phyloP scores from a whole-genome alignment of 176 grass and related monocot genomes.

The Aegilops umbellulata region DNA sequence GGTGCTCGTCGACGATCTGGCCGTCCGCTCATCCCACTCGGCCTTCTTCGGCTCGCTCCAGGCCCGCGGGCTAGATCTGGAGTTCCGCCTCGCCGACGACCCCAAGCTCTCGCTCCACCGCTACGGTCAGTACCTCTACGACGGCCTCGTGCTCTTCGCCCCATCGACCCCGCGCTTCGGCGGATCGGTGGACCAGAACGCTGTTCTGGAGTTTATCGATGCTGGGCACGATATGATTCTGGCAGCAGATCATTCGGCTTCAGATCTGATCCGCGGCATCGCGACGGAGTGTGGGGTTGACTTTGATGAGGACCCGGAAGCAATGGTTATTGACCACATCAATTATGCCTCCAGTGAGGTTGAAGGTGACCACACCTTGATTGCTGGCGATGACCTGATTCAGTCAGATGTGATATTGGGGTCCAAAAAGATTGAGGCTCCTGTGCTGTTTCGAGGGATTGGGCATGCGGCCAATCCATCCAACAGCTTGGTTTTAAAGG shows the following conservation, averaged over 20 bases:
- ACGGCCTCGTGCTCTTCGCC: slow-evolving; percentile 85
- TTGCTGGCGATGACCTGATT: slow-evolving; percentile 76
- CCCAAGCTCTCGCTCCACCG: slow-evolving; percentile 12
- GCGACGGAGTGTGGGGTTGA: slow-evolving; percentile 89
- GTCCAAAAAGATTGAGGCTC: slow-evolving; percentile 73
- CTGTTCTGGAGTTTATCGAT: slow-evolving; percentile 78
- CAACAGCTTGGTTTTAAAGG: slow-evolving; percentile 89
- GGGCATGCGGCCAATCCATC: slow-evolving; percentile 73
- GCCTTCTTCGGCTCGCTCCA: slow-evolving; percentile 71
- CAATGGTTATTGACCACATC: slow-evolving; percentile 83
- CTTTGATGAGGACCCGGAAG: slow-evolving; percentile 92
- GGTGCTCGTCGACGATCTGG: slow-evolving; percentile 81
- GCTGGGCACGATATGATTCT: slow-evolving; percentile 90
- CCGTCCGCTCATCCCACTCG: slow-evolving; percentile 79
- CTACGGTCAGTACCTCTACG: slow-evolving; percentile 76
- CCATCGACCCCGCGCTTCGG: slow-evolving; percentile 49
- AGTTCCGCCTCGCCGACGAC: slow-evolving; percentile 86
- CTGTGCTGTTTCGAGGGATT: slow-evolving; percentile 86
- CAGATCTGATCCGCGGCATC: slow-evolving; percentile 91
- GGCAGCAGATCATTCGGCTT: slow-evolving; percentile 73
- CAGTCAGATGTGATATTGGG: slow-evolving; percentile 83
- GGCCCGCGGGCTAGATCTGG: slow-evolving; percentile 72
- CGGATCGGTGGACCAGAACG: slow-evolving; percentile 60
- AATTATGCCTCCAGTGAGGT: slow-evolving; percentile 71
- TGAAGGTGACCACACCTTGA: slow-evolving; percentile 87